Evolutionary conservation across 768 basidiomycete species (phyloP), one percentile per base, ranked within the genome.

Genomic region (Lactifluus volemus): DNA sequence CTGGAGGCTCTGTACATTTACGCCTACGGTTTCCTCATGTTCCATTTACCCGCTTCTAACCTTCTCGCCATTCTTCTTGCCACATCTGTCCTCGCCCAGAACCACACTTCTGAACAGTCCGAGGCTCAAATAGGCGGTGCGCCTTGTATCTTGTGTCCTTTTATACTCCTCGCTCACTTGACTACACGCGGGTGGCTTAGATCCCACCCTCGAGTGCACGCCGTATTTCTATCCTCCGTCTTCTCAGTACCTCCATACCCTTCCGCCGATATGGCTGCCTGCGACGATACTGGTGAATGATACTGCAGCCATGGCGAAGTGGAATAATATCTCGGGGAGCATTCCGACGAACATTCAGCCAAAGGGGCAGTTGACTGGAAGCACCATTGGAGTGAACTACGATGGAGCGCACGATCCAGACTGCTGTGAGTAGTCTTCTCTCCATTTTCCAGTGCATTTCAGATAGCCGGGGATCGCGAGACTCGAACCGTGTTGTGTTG

Each of bases 301-400:
- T 29, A 15, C 55, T 2, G 51, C 19, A 0, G 65, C 49, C 29
- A 70, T 69, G 49, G 68, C 70, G 7, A 75, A 75, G 61, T 84
- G 77, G 74, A 65, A 71, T 5, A 70, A 72, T 39, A 81, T 85
- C 25, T 67, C 71, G 29, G 53, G 67, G 1, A 73, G 63, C 39
- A 73, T 84, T 51, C 84, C 83, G 47, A 34, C 32, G 6, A 77
- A 81, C 54, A 80, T 81, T 3, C 12, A 70, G 3, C 71, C 77
- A 15, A 82, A 80, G 68, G 53, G 47, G 49, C 19, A 59, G 50
- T 21, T 47, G 21, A 32, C 32, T 30, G 45, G 57, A 25, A 49
- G 42, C 44, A 49, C 50, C 39, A 38, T 39, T 32, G 21, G 34
- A 25, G 49, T 15, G 21, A 59, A 38, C 38, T 61, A 66, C 34